These are phyloP conservation scores for Aspergillus fischeri DNA, from an alignment of 2,329 filamentous ascomycete species.

Conservation along the genomic window DNA sequence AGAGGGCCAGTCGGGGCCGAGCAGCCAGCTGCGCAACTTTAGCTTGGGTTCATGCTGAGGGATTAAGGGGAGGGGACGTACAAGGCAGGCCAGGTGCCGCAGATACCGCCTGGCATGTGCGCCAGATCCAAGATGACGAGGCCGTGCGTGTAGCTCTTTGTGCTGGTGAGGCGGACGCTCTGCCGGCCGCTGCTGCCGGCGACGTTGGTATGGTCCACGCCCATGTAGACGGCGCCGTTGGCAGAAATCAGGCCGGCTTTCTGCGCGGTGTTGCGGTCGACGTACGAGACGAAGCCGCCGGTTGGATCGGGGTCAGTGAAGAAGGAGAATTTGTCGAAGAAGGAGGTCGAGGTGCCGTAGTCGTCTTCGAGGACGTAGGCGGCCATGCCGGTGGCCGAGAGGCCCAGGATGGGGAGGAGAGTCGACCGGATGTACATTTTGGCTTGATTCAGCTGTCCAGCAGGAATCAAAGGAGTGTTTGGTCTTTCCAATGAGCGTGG, in stretches of 20 bases:
- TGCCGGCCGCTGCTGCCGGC: slow-evolving; percentile 58
- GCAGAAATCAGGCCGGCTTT: slow-evolving; percentile 54
- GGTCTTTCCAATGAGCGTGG: slow-evolving; percentile 1
- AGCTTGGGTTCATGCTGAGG: neutral
- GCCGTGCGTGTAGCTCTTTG: slow-evolving; percentile 59
- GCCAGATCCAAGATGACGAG: slow-evolving; percentile 68
- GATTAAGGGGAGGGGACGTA: slow-evolving; percentile 28
- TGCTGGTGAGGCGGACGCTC: slow-evolving; percentile 68
- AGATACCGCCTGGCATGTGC: slow-evolving; percentile 68
- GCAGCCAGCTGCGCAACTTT: slow-evolving; percentile 42
- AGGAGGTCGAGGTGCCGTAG: slow-evolving; percentile 42
- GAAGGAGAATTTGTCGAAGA: slow-evolving; percentile 53
- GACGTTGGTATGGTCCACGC: slow-evolving; percentile 60
- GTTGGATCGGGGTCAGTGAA: slow-evolving; percentile 62
- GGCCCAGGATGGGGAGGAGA: slow-evolving; percentile 24
- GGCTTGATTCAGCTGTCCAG: neutral
- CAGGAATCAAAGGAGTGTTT: neutral
- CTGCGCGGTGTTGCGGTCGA: slow-evolving; percentile 56
- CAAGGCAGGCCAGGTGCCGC: slow-evolving; percentile 69
- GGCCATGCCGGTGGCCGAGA: slow-evolving; percentile 28
- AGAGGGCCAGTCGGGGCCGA: slow-evolving; percentile 66
- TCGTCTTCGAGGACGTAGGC: slow-evolving; percentile 46
- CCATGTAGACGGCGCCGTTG: slow-evolving; percentile 60
- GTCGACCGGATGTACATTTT: slow-evolving; percentile 26
- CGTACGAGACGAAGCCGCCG: slow-evolving; percentile 68